Evolutionary conservation across 345 rosid species (phyloP), one percentile per base, ranked within the genome.

Genomic region (Trapa incisa): DNA sequence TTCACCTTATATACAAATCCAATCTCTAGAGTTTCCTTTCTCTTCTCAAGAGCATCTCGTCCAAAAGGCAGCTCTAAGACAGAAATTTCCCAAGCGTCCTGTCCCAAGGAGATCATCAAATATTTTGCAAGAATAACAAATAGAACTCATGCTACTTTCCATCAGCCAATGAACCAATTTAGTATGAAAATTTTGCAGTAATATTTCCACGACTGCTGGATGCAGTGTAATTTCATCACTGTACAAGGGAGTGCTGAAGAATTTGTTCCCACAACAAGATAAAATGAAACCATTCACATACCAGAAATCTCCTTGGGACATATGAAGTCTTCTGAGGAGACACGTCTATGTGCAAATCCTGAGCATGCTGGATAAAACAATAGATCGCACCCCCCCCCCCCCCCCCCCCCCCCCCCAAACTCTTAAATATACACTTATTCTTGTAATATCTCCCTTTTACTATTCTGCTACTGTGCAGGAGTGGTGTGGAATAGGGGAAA

Each of bases 1-100:
- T 35, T 35, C 63, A 58, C 14, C 37, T 58, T 58, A 58, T 58
- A 58, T 58, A 58, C 63, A 58, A 58, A 58, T n/a, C 38, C 63
- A 58, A 33, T 58, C 38, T 58, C 63, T 9, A 58, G 38, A 8
- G 63, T 16, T 32, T 58, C 63, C 63, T 58, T 58, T 38, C 0
- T 58, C 63, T 58, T 5, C 63, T 35, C 63, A 58, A 32, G 38
- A 10, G 37, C 37, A 32, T 32, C 63, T 12, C 13, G 36, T 50
- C 54, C 54, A 50, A 50, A 4, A 50, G 54, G 54, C 54, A 50
- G 1, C 54, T 16, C 22, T 3, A 14, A 50, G 4, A 1, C 54
- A 50, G 54, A 50, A 50, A 14, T 1, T 1, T 50, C 54, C 22
- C 12, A 14, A 22, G 12, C 17, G 2, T 3, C 54, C n/a, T 16